A percentile compares a stretch with the other conserved stretches of the same genome.
phyloP scores from a whole-genome alignment of 345 rosid species.

The Punica granatum region DNA sequence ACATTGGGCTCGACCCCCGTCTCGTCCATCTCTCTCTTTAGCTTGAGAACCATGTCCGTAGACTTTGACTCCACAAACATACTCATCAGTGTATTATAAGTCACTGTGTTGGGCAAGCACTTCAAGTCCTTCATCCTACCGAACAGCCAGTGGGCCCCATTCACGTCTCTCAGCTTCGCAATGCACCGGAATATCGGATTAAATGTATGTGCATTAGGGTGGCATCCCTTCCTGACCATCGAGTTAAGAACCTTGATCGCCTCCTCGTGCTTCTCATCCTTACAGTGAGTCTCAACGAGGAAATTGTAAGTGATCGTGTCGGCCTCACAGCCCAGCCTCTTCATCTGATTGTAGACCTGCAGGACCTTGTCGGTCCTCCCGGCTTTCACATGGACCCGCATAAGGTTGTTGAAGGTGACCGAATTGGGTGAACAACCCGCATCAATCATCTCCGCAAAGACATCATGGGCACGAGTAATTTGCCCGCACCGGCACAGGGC shows the following conservation, averaged over 20 bases:
- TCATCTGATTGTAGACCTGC: slow-evolving; percentile 94
- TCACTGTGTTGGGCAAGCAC: slow-evolving; percentile 54
- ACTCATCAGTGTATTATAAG: slow-evolving; percentile 69
- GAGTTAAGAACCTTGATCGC: slow-evolving; percentile 58
- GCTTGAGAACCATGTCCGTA: slow-evolving; percentile 80
- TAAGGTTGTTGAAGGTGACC: slow-evolving; percentile 69
- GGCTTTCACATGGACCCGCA: slow-evolving; percentile 85
- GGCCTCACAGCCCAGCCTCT: slow-evolving; percentile 50
- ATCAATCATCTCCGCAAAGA: slow-evolving; percentile 83
- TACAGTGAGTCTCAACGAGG: slow-evolving; percentile 68
- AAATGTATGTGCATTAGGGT: slow-evolving; percentile 64
- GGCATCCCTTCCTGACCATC: slow-evolving; percentile 57
- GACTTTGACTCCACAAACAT: slow-evolving; percentile 70
- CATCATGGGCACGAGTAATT: slow-evolving; percentile 78
- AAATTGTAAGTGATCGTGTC: slow-evolving; percentile 70
- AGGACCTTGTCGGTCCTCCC: slow-evolving; percentile 83
- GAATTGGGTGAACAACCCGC: slow-evolving; percentile 66
- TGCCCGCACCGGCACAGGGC: slow-evolving; percentile 78
- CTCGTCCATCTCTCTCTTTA: slow-evolving; percentile 92
- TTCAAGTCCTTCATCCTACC: slow-evolving; percentile 65
- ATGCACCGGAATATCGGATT: slow-evolving; percentile 64
- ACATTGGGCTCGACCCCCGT: slow-evolving; percentile 74
- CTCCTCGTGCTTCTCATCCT: slow-evolving; percentile 53
- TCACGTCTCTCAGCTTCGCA: slow-evolving; percentile 68
- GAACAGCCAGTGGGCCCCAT: slow-evolving; percentile 69